phyloP scores from a whole-genome alignment of 495 filamentous ascomycete species.

The Coniosporium apollinis region DNA sequence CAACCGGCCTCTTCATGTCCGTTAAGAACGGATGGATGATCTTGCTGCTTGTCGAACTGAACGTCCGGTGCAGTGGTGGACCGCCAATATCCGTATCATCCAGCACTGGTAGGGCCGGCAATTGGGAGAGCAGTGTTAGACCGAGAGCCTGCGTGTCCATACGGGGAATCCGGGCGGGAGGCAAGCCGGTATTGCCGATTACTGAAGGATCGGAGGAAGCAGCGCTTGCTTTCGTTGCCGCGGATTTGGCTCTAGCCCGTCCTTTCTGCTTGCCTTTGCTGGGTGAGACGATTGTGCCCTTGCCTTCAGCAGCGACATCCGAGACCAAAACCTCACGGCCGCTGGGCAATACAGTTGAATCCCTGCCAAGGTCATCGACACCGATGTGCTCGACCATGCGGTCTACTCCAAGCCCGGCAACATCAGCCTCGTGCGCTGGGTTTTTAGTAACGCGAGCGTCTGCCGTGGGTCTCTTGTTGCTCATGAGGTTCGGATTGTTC shows the following conservation, averaged over 20 bases:
- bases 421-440: conserved; percentile 50
- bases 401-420: conserved; percentile 60
- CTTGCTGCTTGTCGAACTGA: conserved; percentile 26
- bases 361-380: conserved; percentile 40
- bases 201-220: conserved; percentile 1
- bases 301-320: conserved; percentile 42
- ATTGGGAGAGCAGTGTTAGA: conserved; percentile 41
- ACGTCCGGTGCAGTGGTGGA: conserved; percentile 32
- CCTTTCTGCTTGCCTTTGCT: conserved; percentile 1
- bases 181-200: conserved; percentile 27
- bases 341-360: conserved; percentile 43
- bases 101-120: conserved; percentile 44
- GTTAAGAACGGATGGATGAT: conserved; percentile 40
- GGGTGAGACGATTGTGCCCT: conserved; percentile 24
- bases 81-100: conserved; percentile 75
- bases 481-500: conserved; percentile 42
- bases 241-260: conserved; percentile 8
- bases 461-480: conserved; percentile 39
- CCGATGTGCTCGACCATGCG: conserved; percentile 42
- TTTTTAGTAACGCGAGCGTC: conserved; percentile 51
- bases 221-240: conserved; percentile 5
- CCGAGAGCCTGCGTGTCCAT: conserved; percentile 38
- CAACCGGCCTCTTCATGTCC: conserved; percentile 46
- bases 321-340: conserved; percentile 48
- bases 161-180: conserved; percentile 33